These are phyloP conservation scores for Eucommia ulmoides DNA, from an alignment of 257 asterid species.

Conservation along the genomic window DNA sequence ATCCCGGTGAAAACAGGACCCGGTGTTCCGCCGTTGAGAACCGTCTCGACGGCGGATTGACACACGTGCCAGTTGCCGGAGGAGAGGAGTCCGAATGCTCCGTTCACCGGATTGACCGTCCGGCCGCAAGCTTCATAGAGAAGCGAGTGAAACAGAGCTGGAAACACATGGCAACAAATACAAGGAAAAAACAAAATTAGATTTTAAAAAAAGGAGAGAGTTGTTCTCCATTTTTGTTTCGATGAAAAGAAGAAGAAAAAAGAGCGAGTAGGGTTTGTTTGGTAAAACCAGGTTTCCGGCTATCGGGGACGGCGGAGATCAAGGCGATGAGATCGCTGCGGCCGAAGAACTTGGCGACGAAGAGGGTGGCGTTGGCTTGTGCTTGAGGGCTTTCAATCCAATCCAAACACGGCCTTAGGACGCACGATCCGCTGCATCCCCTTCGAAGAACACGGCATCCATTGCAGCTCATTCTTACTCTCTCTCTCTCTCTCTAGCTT, in stretches of 20 bases:
- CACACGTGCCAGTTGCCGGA: conserved; percentile 30
- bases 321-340: conserved; percentile 36
- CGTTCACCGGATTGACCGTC: conserved; percentile 27
- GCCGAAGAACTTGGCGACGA: conserved; percentile 44
- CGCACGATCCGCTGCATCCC: conserved; percentile 32
- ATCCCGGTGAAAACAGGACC: conserved; percentile 17
- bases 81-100: conserved; percentile 25
- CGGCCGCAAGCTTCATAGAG: conserved; percentile 40
- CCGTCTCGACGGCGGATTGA: conserved; percentile 27
- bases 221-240: background rate
- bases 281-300: conserved; percentile 19
- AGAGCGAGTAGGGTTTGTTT: background rate
- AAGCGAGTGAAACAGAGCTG: conserved; percentile 30
- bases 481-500: background rate
- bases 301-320: conserved; percentile 20
- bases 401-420: conserved; percentile 18
- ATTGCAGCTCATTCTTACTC: conserved; percentile 31
- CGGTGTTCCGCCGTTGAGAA: conserved; percentile 9
- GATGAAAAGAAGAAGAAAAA: background rate
- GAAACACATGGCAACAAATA: too few relatives aligned
- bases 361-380: conserved; percentile 40
- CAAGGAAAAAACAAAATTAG: background rate
- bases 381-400: conserved; percentile 31
- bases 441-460: conserved; percentile 41
- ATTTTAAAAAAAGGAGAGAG: background rate